Percentiles rank a stretch among this genome's conserved stretches.
phyloP scores from a whole-genome alignment of 148 eudicot genomes.

The Vaccinium myrtillus region DNA sequence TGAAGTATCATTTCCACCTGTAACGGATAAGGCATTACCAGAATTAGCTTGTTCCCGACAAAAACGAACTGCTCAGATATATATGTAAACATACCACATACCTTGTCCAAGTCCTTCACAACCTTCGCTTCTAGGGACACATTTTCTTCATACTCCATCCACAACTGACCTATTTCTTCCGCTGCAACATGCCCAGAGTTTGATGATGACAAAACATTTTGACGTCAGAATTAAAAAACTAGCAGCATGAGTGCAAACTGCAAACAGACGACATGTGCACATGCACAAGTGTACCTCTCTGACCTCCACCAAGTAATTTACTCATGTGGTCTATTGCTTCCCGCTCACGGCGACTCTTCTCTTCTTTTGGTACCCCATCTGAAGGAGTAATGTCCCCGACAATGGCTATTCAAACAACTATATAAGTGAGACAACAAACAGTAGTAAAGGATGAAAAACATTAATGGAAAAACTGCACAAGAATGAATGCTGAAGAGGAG shows the following conservation, averaged over 20 bases:
- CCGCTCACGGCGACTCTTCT: constrained; percentile 74
- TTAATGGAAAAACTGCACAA: background rate
- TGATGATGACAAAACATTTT: background rate
- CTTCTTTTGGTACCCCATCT: constrained; percentile 82
- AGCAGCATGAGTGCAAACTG: background rate
- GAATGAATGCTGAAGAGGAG: background rate
- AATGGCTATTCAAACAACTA: constrained; percentile 55
- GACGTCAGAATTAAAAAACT: background rate
- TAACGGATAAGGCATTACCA: constrained; percentile 18
- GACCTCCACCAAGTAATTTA: constrained; percentile 80
- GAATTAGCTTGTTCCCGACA: constrained; percentile 3
- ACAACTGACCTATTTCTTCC: constrained; percentile 73
- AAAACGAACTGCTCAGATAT: background rate
- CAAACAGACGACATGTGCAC: background rate
- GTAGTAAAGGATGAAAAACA: background rate
- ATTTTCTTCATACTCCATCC: constrained; percentile 96
- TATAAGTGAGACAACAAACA: background rate
- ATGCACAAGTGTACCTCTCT: constrained; percentile 50
- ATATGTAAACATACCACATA: background rate
- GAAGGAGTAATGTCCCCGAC: constrained; percentile 96
- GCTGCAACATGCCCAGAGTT: constrained; percentile 43
- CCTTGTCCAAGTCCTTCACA: constrained; percentile 97
- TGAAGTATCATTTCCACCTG: constrained; percentile 99
- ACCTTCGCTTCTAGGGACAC: constrained; percentile 83
- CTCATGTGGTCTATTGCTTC: constrained; percentile 94